A percentile compares a stretch with the other conserved stretches of the same genome.
Evolutionary conservation across 345 rosid species (phyloP).

Genomic region (Linum tenue): DNA sequence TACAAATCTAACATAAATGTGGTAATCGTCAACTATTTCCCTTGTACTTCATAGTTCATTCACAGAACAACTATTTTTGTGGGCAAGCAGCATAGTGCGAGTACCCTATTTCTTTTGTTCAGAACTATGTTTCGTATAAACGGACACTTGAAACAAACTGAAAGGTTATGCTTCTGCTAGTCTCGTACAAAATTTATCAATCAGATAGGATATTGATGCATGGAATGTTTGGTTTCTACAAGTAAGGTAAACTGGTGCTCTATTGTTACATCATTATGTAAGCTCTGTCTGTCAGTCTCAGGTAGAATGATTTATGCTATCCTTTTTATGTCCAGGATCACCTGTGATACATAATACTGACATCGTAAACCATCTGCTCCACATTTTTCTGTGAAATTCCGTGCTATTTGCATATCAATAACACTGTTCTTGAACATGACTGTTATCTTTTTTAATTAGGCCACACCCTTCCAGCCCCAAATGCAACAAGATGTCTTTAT

Average conservation of each 20-base stretch:
- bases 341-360: neutral
- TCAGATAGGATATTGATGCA: neutral
- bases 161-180: neutral
- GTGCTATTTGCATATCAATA: neutral
- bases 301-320: neutral
- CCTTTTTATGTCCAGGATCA: neutral
- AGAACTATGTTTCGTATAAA: too few species aligned
- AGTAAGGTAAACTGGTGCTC: too few species aligned
- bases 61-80: too few species aligned
- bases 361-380: neutral
- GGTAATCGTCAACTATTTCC: neutral
- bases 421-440: conserved; percentile 4
- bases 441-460: conserved; percentile 47
- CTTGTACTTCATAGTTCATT: neutral
- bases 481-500: conserved; percentile 72
- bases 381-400: neutral
- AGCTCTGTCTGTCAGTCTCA: neutral
- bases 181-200: neutral
- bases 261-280: too few species aligned
- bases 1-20: neutral
- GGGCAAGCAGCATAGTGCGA: too few species aligned
- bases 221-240: neutral
- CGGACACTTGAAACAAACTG: too few species aligned
- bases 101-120: too few species aligned
- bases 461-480: conserved; percentile 92